Percentiles rank a stretch among this genome's conserved stretches.
phyloP scores from a whole-genome alignment of 371 early-diverging fungal genomes.

The Mortierella sp. region DNA sequence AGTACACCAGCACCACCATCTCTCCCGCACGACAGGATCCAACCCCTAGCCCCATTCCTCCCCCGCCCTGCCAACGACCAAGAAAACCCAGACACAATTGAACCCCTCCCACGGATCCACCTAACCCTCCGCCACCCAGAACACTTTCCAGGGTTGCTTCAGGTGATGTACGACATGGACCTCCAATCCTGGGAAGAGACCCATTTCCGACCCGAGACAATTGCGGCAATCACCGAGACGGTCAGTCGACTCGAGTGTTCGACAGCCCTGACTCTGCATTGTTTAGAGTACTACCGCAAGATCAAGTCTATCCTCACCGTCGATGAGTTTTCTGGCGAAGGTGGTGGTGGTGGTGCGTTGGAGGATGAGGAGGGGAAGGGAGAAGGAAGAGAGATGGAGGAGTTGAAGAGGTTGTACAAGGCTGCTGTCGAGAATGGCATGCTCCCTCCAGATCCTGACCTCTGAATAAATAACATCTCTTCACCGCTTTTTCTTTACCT shows the following conservation, averaged over 20 bases:
- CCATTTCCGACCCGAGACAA: conserved; percentile 12
- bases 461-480: too few species aligned
- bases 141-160: conserved; percentile 24
- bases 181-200: conserved; percentile 16
- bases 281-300: conserved; percentile 28
- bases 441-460: not conserved
- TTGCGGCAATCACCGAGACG: conserved; percentile 22
- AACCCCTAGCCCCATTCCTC: not conserved
- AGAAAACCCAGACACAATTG: not conserved
- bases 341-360: too few species aligned
- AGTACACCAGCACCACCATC: too few species aligned
- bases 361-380: too few species aligned
- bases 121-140: conserved; percentile 22
- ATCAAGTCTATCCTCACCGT: not conserved
- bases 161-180: conserved; percentile 28
- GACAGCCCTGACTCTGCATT: conserved; percentile 2
- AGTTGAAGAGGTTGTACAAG: conserved; percentile 10
- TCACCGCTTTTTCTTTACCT: too few species aligned
- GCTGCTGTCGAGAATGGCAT: conserved; percentile 14
- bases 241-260: conserved; percentile 31
- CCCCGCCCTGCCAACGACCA: not conserved
- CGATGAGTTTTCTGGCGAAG: too few species aligned
- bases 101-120: conserved; percentile 3
- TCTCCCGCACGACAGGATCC: not conserved
- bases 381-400: not conserved